Percentiles rank a stretch among this genome's conserved stretches.
phyloP scores from a whole-genome alignment of 441 rosid species.

The Hura crepitans region DNA sequence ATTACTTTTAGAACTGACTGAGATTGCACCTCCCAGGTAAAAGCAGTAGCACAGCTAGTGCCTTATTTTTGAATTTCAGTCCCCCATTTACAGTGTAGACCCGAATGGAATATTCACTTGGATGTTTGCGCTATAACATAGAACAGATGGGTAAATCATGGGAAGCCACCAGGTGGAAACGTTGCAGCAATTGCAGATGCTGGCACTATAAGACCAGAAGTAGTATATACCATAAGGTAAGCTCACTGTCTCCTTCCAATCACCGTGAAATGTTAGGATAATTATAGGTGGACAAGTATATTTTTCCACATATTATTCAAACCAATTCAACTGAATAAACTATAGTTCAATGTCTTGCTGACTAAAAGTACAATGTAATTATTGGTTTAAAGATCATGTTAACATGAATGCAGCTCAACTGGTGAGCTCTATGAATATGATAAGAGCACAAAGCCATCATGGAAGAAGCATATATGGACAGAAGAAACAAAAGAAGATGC shows the following conservation, averaged over 20 bases:
- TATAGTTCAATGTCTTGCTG: no score
- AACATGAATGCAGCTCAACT: conserved; percentile 40
- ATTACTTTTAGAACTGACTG: conserved; percentile 46
- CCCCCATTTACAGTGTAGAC: conserved; percentile 24
- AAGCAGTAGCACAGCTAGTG: conserved; percentile 9
- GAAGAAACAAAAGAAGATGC: conserved; percentile 37
- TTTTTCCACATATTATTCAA: neutral
- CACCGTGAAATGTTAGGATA: neutral
- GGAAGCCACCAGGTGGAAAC: conserved; percentile 59
- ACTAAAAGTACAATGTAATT: neutral
- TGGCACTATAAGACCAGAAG: conserved; percentile 41
- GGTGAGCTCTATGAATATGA: conserved; percentile 70
- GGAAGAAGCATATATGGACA: conserved; percentile 66
- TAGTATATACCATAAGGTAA: conserved; percentile 57
- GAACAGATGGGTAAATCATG: conserved; percentile 67
- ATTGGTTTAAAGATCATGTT: neutral
- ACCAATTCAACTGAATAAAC: no score
- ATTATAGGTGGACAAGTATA: neutral
- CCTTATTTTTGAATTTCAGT: conserved; percentile 25
- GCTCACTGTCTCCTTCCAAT: neutral
- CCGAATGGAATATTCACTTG: conserved; percentile 25
- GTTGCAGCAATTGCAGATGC: conserved; percentile 59
- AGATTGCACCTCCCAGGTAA: conserved; percentile 59
- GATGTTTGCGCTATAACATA: conserved; percentile 31
- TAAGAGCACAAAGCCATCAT: conserved; percentile 57